Base-by-base conservation (phyloP, 2,329 filamentous ascomycete genomes). In the Clonostachys solani region DNA sequence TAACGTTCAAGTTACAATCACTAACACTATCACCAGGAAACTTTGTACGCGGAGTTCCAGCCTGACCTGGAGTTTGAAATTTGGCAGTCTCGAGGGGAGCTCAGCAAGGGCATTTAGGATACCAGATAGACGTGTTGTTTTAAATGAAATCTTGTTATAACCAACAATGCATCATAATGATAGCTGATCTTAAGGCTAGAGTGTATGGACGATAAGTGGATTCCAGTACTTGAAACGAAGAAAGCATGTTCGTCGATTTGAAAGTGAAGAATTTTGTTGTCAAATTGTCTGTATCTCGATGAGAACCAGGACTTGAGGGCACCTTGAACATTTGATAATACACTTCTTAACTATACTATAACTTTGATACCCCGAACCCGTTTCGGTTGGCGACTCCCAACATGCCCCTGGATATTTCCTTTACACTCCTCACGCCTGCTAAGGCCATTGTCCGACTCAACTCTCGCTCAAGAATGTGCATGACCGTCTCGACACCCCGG, bases 61-160 rank as follows among this genome's bases (percentile, higher is more conserved):
- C 62, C 62, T 2, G 59, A 65, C n/a, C 55, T 65, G 10, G 53
- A 64, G 47, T 64, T 60, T 47, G 62, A 65, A 46, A 54, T 62
- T 35, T 62, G 57, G 57, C 58, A 58, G 47, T 64, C 59, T 0
- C 53, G 50, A 1, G 62, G 61, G 5, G 56, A 53, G 43, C 44
- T 52, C 7, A 48, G 36, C 36, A 38, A 38, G 36, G 36, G 36
- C 13, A 16, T 33, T 46, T 49, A 41, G 43, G 12, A 37, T 36
- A 29, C 23, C 23, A 29, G 4, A 29, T 29, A 29, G 23, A 29
- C 23, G 10, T 29, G 23, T 29, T 29, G 23, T 3, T 9, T 29
- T 10, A 4, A 29, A 29, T 29, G 23, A 29, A 29, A 10, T 10
- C 9, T 29, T 4, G 8, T 29, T 10, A 10, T 10, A 29, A 29